A percentile compares a stretch with the other conserved stretches of the same genome.
Evolutionary conservation across 257 asterid genomes (phyloP).

Genomic region (Lavandula angustifolia): DNA sequence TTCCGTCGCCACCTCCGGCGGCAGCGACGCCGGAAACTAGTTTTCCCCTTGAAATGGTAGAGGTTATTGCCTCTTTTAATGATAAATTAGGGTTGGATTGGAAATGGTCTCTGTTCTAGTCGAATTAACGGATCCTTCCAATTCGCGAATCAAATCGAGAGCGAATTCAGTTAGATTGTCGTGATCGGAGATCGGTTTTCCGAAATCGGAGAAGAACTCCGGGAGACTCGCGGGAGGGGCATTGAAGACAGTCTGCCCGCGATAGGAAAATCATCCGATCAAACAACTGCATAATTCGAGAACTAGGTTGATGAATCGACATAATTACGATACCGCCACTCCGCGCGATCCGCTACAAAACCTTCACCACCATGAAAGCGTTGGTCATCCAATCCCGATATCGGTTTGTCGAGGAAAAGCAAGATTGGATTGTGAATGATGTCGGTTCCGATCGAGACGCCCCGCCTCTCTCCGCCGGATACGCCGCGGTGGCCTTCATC

Average conservation of each 20-base stretch:
- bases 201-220: constrained; percentile 56
- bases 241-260: constrained; percentile 58
- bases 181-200: constrained; percentile 61
- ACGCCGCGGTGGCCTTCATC: constrained; percentile 69
- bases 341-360: constrained; percentile 65
- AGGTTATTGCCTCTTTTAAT: constrained; percentile 60
- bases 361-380: constrained; percentile 77
- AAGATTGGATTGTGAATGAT: constrained; percentile 80
- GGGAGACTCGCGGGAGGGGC: constrained; percentile 61
- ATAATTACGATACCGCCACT: constrained; percentile 76
- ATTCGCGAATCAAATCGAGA: constrained; percentile 60
- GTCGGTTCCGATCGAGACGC: constrained; percentile 83
- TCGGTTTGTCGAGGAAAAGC: constrained; percentile 76
- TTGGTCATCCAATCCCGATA: constrained; percentile 78
- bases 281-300: constrained; percentile 57
- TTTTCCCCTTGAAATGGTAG: constrained; percentile 69
- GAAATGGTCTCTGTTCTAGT: no score
- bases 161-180: constrained; percentile 74
- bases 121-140: constrained; percentile 57
- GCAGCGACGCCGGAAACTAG: constrained; percentile 60
- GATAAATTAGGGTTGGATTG: constrained; percentile 40
- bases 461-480: constrained; percentile 67
- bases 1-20: constrained; percentile 22
- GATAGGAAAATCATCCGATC: constrained; percentile 66
- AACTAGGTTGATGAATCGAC: constrained; percentile 86